Percentiles rank a stretch among this genome's conserved stretches.
Evolutionary conservation across 2,329 filamentous ascomycete species (phyloP).

Genomic region (Scedosporium apiospermum): DNA sequence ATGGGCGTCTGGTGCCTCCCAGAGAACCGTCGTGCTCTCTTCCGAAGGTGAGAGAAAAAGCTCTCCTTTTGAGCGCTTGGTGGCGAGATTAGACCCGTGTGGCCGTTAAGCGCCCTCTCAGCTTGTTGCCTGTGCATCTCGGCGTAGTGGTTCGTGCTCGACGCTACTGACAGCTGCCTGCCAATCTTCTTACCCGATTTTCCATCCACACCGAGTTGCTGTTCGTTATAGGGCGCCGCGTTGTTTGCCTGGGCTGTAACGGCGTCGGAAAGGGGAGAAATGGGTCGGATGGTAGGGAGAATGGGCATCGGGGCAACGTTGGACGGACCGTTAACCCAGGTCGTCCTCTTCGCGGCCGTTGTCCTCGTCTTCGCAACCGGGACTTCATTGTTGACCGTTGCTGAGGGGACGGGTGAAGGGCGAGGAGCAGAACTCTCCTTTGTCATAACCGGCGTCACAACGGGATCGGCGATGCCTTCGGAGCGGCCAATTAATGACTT

Average conservation of each 20-base stretch:
- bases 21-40: constrained; percentile 84
- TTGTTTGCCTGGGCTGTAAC: constrained; percentile 82
- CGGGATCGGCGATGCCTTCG: constrained; percentile 33
- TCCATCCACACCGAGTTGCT: constrained; percentile 40
- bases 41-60: constrained; percentile 95
- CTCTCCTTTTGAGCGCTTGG: constrained; percentile 79
- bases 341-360: constrained; percentile 67
- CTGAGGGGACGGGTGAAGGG: constrained; percentile 33
- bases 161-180: constrained; percentile 84
- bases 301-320: constrained; percentile 90
- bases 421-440: constrained; percentile 37
- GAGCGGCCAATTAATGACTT: constrained; percentile 82
- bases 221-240: constrained; percentile 30
- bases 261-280: constrained; percentile 91
- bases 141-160: constrained; percentile 85
- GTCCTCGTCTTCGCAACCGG: constrained; percentile 26
- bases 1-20: constrained; percentile 78
- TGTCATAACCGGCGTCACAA: constrained; percentile 5
- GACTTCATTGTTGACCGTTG: constrained; percentile 30
- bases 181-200: constrained; percentile 84
- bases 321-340: constrained; percentile 78
- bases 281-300: constrained; percentile 83
- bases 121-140: constrained; percentile 86
- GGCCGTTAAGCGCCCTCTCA: constrained; percentile 80
- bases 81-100: constrained; percentile 65